phyloP scores from a whole-genome alignment of 306 rosid genomes.

The Hippophae tibetana region DNA sequence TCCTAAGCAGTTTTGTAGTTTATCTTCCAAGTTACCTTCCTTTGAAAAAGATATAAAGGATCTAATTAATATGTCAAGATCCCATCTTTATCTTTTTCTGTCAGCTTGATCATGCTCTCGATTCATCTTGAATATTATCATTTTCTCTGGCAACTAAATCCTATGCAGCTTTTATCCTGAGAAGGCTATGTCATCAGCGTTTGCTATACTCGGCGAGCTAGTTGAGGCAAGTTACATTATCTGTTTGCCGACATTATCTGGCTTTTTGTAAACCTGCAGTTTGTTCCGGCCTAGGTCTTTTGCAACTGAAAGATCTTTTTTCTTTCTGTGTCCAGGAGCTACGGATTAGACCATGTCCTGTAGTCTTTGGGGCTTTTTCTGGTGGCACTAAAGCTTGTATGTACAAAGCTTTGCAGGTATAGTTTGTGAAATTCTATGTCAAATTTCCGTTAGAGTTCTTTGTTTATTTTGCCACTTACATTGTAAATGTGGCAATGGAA shows the following conservation, averaged over 20 bases:
- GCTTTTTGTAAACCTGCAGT: slow-evolving; percentile 6
- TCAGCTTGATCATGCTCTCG: neutral
- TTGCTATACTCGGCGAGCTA: slow-evolving; percentile 73
- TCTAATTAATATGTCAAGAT: too few species aligned
- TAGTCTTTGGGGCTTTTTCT: slow-evolving; percentile 73
- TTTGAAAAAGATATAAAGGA: too few species aligned
- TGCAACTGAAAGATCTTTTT: neutral
- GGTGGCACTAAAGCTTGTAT: slow-evolving; percentile 88
- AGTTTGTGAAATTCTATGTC: slow-evolving; percentile 12
- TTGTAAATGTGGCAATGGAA: slow-evolving; percentile 6
- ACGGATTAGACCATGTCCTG: slow-evolving; percentile 53
- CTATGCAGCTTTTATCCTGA: slow-evolving; percentile 69
- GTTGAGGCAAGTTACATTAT: slow-evolving; percentile 51
- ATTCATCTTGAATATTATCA: neutral
- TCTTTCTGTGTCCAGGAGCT: slow-evolving; percentile 55
- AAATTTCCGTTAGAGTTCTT: slow-evolving; percentile 8
- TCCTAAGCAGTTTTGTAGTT: too few species aligned
- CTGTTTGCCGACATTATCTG: slow-evolving; percentile 5
- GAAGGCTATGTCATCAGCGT: slow-evolving; percentile 61
- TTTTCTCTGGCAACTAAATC: slow-evolving; percentile 8
- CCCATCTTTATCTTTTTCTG: neutral
- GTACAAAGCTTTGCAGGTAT: slow-evolving; percentile 79
- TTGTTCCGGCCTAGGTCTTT: slow-evolving; percentile 11
- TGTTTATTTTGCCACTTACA: slow-evolving; percentile 5
- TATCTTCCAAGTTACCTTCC: too few species aligned